These are phyloP conservation scores for Microstegium vimineum DNA, from an alignment of 176 grass and related monocot genomes.

Conservation along the genomic window DNA sequence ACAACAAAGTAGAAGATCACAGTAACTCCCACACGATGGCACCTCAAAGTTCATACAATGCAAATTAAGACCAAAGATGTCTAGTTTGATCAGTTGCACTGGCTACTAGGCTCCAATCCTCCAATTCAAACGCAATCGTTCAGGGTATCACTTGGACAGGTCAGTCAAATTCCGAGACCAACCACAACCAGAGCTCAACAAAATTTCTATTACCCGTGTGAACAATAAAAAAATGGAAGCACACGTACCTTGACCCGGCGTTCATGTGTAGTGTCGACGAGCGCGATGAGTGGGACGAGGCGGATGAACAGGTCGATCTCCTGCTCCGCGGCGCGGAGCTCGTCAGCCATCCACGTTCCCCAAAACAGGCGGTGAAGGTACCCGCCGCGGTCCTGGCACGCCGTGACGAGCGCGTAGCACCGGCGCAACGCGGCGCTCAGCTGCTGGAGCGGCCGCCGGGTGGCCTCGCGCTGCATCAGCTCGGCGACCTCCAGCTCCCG, in stretches of 20 bases:
- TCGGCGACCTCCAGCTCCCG: slow-evolving; percentile 39
- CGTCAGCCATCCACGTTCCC: slow-evolving; percentile 31
- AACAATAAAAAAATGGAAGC: background rate
- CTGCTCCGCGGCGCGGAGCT: slow-evolving; percentile 33
- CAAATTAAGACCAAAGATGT: too few relatives aligned
- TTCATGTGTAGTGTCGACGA: slow-evolving; percentile 35
- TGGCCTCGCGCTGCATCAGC: slow-evolving; percentile 41
- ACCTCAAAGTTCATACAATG: too few relatives aligned
- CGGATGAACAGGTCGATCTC: slow-evolving; percentile 54
- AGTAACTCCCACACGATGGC: too few relatives aligned
- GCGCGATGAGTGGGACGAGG: slow-evolving; percentile 52
- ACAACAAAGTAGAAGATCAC: too few relatives aligned
- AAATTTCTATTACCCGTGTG: background rate
- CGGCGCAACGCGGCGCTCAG: slow-evolving; percentile 38
- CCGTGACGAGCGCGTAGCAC: slow-evolving; percentile 38
- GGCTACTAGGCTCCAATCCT: background rate
- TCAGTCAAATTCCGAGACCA: background rate
- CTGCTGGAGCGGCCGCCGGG: slow-evolving; percentile 43
- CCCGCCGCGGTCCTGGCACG: slow-evolving; percentile 38
- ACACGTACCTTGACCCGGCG: background rate
- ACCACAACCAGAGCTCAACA: background rate
- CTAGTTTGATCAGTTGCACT: too few relatives aligned
- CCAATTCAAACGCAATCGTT: background rate
- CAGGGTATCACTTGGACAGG: background rate
- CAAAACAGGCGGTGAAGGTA: slow-evolving; percentile 43